These are phyloP conservation scores for Mrakia frigida DNA, from an alignment of 768 basidiomycete species.

Conservation along the genomic window DNA sequence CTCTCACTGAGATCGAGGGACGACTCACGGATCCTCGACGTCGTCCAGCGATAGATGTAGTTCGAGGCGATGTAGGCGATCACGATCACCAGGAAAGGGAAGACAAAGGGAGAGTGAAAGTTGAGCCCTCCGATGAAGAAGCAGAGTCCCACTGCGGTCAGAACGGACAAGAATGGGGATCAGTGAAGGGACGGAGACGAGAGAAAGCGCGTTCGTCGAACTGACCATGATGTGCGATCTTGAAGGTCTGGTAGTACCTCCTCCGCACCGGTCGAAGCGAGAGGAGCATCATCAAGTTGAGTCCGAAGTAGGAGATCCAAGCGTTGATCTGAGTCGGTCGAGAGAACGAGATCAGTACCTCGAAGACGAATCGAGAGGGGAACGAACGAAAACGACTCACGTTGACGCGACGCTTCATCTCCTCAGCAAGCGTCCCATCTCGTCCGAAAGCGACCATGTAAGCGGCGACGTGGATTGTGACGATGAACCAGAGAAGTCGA, in stretches of 20 bases:
- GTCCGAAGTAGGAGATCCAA: conserved; percentile 4
- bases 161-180: too few relatives aligned
- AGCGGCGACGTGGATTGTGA: not conserved
- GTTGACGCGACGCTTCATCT: not conserved
- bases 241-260: conserved; percentile 1
- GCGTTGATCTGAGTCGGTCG: not conserved
- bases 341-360: not conserved
- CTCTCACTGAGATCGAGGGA: too few relatives aligned
- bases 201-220: too few relatives aligned
- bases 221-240: not conserved
- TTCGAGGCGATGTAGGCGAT: not conserved
- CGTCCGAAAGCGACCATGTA: conserved; percentile 7
- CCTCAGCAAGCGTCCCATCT: not conserved
- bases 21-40: not conserved
- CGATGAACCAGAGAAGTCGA: conserved; percentile 6
- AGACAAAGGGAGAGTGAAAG: conserved; percentile 15
- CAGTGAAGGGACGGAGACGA: too few relatives aligned
- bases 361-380: not conserved
- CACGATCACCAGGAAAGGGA: not conserved
- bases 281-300: conserved; percentile 14
- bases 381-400: not conserved
- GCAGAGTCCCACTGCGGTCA: conserved; percentile 1
- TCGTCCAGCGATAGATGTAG: conserved; percentile 15
- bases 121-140: conserved; percentile 21
- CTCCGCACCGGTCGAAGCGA: not conserved